Evolutionary conservation across 805 yeast genomes (phyloP).

Genomic region (Millerago galiae): DNA sequence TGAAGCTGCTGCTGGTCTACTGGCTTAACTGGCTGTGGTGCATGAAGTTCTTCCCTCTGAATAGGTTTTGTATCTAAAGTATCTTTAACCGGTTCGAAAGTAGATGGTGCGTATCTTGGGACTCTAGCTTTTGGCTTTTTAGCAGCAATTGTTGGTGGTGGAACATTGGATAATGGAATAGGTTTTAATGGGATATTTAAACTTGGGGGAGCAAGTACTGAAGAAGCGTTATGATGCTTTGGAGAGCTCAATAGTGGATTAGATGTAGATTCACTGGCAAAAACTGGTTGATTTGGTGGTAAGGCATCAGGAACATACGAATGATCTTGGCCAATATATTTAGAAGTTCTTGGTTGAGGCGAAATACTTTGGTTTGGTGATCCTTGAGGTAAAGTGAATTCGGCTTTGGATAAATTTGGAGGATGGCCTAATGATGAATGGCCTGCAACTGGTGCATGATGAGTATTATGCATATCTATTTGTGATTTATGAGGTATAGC

Average conservation of each 20-base stretch:
- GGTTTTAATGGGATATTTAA: neutral
- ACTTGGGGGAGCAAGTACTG: neutral
- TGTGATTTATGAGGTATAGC: neutral
- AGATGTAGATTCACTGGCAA: neutral
- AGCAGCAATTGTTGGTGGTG: neutral
- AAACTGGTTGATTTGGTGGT: neutral
- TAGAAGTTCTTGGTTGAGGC: constrained; percentile 13
- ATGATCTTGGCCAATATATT: constrained; percentile 7
- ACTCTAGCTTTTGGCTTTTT: neutral
- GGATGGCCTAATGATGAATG: too few species aligned
- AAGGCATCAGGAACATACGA: constrained; percentile 1
- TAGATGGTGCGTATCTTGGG: constrained; percentile 4
- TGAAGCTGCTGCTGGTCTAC: neutral
- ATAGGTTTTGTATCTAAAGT: neutral
- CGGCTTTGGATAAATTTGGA: too few species aligned
- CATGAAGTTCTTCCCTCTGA: neutral
- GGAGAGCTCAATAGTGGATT: neutral
- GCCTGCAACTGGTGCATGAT: neutral
- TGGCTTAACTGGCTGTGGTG: too few species aligned
- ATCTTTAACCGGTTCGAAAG: neutral
- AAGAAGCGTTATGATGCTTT: neutral
- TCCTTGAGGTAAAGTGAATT: too few species aligned
- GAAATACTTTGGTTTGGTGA: constrained; percentile 2
- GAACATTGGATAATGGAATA: neutral
- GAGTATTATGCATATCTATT: neutral